These are phyloP conservation scores for Aspergillus leporis DNA, from an alignment of 495 filamentous ascomycete genomes.

Conservation along the genomic window DNA sequence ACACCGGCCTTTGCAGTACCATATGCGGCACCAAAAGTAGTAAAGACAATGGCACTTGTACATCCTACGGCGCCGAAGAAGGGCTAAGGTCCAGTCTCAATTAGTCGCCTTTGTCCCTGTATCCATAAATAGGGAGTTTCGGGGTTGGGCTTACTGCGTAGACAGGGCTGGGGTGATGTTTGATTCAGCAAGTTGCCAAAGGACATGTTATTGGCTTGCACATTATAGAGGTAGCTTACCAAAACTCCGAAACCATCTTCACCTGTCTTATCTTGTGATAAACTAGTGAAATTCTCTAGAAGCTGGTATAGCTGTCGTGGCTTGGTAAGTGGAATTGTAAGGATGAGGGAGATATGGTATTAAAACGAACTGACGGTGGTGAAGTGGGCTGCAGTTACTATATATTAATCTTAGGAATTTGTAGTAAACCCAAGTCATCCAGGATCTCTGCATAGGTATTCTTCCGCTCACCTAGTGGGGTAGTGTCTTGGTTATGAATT, in stretches of 20 bases:
- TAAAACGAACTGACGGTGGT: too few species aligned
- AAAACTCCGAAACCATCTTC: not conserved
- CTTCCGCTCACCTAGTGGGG: too few species aligned
- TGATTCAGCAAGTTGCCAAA: conserved; percentile 40
- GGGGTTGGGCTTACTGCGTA: conserved; percentile 84
- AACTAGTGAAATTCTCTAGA: not conserved
- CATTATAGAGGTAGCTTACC: not conserved
- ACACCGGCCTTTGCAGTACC: conserved; percentile 99
- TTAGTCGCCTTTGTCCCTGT: not conserved
- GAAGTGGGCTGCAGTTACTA: too few species aligned
- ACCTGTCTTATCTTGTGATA: too few species aligned
- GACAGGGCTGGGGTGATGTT: conserved; percentile 72
- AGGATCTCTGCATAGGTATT: too few species aligned
- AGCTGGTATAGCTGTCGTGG: not conserved
- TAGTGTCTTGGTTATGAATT: too few species aligned
- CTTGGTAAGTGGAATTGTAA: not conserved
- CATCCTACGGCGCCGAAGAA: conserved; percentile 99
- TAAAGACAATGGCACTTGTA: conserved; percentile 97
- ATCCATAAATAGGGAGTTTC: not conserved
- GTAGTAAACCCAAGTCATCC: too few species aligned
- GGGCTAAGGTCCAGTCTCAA: conserved; percentile 54
- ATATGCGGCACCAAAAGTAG: conserved; percentile 96
- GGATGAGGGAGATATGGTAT: too few species aligned
- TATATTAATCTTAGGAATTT: too few species aligned
- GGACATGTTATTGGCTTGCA: not conserved